phyloP scores from a whole-genome alignment of 148 eudicot genomes.

The Suaeda aralocaspica region DNA sequence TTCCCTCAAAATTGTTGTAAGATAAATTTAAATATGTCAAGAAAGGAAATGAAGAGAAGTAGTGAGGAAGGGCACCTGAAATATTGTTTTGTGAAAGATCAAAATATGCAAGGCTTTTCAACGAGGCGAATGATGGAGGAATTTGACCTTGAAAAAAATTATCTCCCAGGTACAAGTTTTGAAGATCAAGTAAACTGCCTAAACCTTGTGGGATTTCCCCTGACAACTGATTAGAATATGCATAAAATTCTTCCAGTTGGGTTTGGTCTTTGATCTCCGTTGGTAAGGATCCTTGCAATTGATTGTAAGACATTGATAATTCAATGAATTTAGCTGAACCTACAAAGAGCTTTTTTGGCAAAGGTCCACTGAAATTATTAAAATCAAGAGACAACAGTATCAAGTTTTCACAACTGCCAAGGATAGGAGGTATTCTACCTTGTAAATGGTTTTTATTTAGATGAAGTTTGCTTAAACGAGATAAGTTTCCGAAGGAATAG shows the following conservation, averaged over 20 bases:
- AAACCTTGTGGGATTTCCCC: conserved; percentile 25
- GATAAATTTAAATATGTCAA: conserved; percentile 23
- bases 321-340: conserved; percentile 20
- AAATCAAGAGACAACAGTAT: conserved; percentile 12
- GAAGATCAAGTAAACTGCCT: conserved; percentile 26
- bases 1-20: conserved; percentile 35
- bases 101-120: conserved; percentile 16
- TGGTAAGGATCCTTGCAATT: conserved; percentile 31
- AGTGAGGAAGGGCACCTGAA: conserved; percentile 27
- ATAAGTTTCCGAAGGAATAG: conserved; percentile 15
- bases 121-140: conserved; percentile 20
- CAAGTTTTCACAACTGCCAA: conserved; percentile 31
- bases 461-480: neutral
- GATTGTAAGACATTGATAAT: conserved; percentile 23
- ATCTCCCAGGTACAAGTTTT: conserved; percentile 10
- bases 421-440: conserved; percentile 26
- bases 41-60: conserved; percentile 6
- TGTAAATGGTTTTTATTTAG: conserved; percentile 13
- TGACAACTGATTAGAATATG: conserved; percentile 1
- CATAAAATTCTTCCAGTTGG: neutral
- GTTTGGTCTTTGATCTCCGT: too few species aligned
- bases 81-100: conserved; percentile 34
- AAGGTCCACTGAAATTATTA: conserved; percentile 32
- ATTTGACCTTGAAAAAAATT: conserved; percentile 29
- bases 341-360: conserved; percentile 26